Conservation (phyloP, 164 flowering plant genomes). For the Akebia trifoliata region DNA sequence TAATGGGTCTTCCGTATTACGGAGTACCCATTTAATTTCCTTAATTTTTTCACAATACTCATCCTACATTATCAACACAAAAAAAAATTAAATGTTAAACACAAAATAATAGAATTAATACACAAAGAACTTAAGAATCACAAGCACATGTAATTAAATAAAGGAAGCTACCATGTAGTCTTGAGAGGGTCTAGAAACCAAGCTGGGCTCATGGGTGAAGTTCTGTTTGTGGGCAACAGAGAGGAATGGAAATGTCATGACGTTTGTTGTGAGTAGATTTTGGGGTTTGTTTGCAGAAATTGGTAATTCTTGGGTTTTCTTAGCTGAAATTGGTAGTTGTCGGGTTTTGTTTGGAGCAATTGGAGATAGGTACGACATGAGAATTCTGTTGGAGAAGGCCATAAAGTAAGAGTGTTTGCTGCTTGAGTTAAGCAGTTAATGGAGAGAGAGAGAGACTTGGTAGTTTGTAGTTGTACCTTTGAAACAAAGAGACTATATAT, state of each 20-base stretch:
- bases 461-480: not conserved
- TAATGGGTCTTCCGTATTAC: not conserved
- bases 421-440: too few relatives aligned
- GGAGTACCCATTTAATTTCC: not conserved
- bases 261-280: too few relatives aligned
- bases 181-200: not conserved
- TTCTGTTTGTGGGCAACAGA: not conserved
- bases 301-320: too few relatives aligned
- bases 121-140: not conserved
- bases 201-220: not conserved
- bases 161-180: not conserved
- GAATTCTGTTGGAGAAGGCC: not conserved
- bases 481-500: too few relatives aligned
- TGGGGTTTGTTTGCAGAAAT: too few relatives aligned
- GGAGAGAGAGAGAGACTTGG: not conserved
- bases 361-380: not conserved
- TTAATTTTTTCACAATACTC: not conserved
- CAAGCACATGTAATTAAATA: not conserved
- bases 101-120: too few relatives aligned
- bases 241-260: too few relatives aligned
- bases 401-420: too few relatives aligned
- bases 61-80: conserved; percentile 2
- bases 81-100: too few relatives aligned
- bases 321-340: too few relatives aligned
- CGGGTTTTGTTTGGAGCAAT: not conserved